Evolutionary conservation across 140 eudicot genomes (phyloP).

Genomic region (Anethum foeniculum): DNA sequence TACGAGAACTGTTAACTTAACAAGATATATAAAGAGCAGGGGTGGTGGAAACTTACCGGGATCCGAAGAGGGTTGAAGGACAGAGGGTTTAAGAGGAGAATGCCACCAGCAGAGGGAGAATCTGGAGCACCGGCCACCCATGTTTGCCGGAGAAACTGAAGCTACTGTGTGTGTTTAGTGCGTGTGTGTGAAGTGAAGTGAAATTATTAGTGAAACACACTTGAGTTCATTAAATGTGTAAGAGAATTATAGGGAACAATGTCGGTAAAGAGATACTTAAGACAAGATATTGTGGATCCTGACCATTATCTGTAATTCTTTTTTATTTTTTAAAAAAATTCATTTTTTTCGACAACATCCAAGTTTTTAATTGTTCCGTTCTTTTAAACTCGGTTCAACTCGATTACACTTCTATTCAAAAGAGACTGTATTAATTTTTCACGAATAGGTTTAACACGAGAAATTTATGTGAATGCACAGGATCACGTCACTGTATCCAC

Average conservation of each 20-base stretch:
- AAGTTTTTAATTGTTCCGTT: no score
- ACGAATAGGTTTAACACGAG: no score
- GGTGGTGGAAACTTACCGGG: constrained; percentile 17
- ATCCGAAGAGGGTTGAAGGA: constrained; percentile 34
- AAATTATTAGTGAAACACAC: background rate
- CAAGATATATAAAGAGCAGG: background rate
- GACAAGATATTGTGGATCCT: constrained; percentile 19
- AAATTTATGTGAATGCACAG: no score
- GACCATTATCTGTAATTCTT: background rate
- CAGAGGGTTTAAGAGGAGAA: constrained; percentile 43
- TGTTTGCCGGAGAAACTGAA: constrained; percentile 8
- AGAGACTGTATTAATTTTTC: no score
- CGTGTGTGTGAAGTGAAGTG: constrained; percentile 1
- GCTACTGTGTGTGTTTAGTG: background rate
- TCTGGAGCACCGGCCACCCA: constrained; percentile 55
- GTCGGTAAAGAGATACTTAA: background rate
- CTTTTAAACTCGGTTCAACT: no score
- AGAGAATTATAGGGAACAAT: background rate
- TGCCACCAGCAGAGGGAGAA: constrained; percentile 53
- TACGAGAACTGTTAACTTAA: background rate
- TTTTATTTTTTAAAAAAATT: no score
- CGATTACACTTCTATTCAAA: no score
- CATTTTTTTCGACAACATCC: no score
- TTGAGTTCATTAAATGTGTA: constrained; percentile 4
- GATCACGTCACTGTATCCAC: no score